Evolutionary conservation across 441 rosid species (phyloP).

Genomic region (Aquilaria agallochum): DNA sequence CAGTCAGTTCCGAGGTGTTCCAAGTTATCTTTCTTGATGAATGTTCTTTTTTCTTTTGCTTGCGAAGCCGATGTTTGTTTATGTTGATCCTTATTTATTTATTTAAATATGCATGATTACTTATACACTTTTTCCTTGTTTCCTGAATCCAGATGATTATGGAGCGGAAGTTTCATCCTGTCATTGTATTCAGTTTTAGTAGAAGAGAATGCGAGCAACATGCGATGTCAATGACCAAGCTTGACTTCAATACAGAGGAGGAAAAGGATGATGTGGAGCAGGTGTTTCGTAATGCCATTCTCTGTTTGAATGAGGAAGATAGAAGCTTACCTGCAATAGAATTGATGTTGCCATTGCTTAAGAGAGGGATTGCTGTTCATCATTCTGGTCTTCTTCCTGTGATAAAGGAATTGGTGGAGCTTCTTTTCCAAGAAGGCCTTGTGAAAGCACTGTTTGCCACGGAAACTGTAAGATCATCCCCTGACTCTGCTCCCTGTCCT

Average conservation of each 20-base stretch:
- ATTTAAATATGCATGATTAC: constrained; percentile 2
- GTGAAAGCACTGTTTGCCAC: constrained; percentile 98
- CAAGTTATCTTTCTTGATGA: no score
- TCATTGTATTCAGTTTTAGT: constrained; percentile 98
- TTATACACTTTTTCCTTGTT: constrained; percentile 1
- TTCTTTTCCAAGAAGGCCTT: constrained; percentile 99
- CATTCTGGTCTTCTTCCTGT: constrained; percentile 99
- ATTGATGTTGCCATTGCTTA: constrained; percentile 91
- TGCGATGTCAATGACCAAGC: constrained; percentile 98
- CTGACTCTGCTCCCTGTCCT: constrained; percentile 14
- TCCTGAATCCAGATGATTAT: constrained; percentile 73
- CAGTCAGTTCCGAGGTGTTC: no score
- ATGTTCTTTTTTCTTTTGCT: background rate
- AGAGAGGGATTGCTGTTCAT: constrained; percentile 98
- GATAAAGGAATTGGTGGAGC: constrained; percentile 96
- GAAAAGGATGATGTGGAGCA: constrained; percentile 81
- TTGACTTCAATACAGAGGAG: constrained; percentile 88
- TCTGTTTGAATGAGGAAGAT: constrained; percentile 94
- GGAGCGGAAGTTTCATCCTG: constrained; percentile 94
- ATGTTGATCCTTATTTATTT: constrained; percentile 8
- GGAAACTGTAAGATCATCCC: constrained; percentile 73
- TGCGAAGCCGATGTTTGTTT: background rate
- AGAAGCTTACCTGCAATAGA: constrained; percentile 93
- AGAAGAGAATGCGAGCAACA: constrained; percentile 98
- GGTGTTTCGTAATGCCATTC: constrained; percentile 75